Conservation (phyloP, 306 rosid species). For the Quercus mongolica region DNA sequence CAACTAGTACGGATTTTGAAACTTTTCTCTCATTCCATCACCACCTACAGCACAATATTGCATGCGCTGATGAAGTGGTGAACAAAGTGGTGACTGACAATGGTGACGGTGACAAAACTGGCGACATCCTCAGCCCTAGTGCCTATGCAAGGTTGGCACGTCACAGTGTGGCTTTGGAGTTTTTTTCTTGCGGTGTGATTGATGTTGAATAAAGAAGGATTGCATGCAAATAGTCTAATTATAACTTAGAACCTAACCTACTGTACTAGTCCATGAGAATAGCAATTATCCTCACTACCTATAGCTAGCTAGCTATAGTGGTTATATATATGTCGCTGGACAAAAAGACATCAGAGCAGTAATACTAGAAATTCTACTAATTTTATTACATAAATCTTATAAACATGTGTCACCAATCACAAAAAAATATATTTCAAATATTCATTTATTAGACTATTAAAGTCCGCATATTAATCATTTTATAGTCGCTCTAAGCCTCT, state of each 20-base stretch:
- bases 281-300: constrained; percentile 58
- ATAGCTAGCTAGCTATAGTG: constrained; percentile 52
- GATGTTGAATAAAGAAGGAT: constrained; percentile 49
- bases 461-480: too few relatives aligned
- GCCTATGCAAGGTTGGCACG: constrained; percentile 37
- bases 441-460: too few relatives aligned
- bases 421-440: too few relatives aligned
- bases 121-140: constrained; percentile 41
- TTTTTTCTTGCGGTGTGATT: constrained; percentile 43
- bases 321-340: constrained; percentile 48
- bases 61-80: constrained; percentile 37
- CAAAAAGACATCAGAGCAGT: constrained; percentile 54
- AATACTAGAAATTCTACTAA: too few relatives aligned
- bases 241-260: constrained; percentile 14
- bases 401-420: too few relatives aligned
- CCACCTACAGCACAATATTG: too few relatives aligned
- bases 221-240: constrained; percentile 45
- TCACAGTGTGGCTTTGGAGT: constrained; percentile 6
- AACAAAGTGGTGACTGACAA: constrained; percentile 46
- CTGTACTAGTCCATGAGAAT: constrained; percentile 40
- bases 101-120: constrained; percentile 54
- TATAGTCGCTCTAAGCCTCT: too few relatives aligned
- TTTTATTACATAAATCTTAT: too few relatives aligned
- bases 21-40: too few relatives aligned
- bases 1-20: too few relatives aligned